Percentiles rank a stretch among this genome's conserved stretches.
These are phyloP conservation scores for Fonsecaea erecta DNA, from an alignment of 2,329 filamentous ascomycete species.

Conservation along the genomic window DNA sequence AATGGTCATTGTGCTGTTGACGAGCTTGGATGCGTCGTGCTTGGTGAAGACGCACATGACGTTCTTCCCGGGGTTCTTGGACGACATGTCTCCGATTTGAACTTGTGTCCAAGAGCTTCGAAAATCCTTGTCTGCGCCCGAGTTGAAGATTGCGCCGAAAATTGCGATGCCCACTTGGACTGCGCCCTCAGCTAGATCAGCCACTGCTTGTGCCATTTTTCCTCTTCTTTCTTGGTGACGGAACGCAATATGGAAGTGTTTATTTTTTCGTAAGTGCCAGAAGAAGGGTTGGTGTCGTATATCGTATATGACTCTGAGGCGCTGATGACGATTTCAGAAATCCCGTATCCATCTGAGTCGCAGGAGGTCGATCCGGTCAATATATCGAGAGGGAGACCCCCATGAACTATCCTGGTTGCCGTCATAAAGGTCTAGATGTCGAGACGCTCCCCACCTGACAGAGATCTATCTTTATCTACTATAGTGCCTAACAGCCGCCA, in stretches of 20 bases:
- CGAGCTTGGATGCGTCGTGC: conserved; percentile 14
- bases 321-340: not conserved
- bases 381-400: not conserved
- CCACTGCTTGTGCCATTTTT: not conserved
- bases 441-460: too few relatives aligned
- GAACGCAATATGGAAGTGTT: not conserved
- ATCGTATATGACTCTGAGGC: not conserved
- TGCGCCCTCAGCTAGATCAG: not conserved
- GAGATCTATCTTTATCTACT: too few relatives aligned
- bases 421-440: too few relatives aligned
- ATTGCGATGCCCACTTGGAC: not conserved
- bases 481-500: too few relatives aligned
- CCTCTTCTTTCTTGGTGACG: not conserved
- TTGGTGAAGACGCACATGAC: conserved; percentile 21
- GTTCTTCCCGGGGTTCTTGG: conserved; percentile 18
- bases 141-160: conserved; percentile 4
- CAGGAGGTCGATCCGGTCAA: not conserved
- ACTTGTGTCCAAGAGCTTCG: conserved; percentile 17
- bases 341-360: not conserved
- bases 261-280: too few relatives aligned
- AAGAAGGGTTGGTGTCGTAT: not conserved
- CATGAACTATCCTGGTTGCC: too few relatives aligned
- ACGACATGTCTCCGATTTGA: conserved; percentile 4
- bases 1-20: not conserved
- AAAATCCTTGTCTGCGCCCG: conserved; percentile 10